Percentiles rank a stretch among this genome's conserved stretches.
Conservation (phyloP, 2,329 filamentous ascomycete species). For the Thielaviopsis punctulata region DNA sequence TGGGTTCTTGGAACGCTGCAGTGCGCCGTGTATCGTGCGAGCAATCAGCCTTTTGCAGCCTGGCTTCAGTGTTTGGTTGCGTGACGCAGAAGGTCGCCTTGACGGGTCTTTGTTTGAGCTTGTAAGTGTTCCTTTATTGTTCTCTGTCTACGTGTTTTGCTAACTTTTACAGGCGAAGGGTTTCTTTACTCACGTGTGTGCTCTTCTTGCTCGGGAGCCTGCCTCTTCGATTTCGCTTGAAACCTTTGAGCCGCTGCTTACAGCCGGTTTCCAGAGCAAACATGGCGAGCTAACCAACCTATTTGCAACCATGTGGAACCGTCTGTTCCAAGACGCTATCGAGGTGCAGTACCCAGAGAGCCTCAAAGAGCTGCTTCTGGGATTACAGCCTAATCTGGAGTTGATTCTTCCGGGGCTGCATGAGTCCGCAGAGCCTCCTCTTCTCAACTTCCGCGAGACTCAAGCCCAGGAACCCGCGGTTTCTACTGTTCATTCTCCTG, state of each 20-base stretch:
- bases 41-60: slow-evolving; percentile 43
- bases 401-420: slow-evolving; percentile 25
- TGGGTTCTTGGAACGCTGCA: slow-evolving; percentile 33
- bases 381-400: slow-evolving; percentile 36
- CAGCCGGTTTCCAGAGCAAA: slow-evolving; percentile 39
- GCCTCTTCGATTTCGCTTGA: slow-evolving; percentile 29
- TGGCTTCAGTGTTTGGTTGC: slow-evolving; percentile 46
- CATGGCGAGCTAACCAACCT: slow-evolving; percentile 36
- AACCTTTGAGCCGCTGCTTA: slow-evolving; percentile 36
- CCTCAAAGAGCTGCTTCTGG: slow-evolving; percentile 44
- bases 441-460: slow-evolving; percentile 14
- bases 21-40: slow-evolving; percentile 32
- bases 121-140: slow-evolving; percentile 23
- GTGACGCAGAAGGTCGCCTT: slow-evolving; percentile 27
- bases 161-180: slow-evolving; percentile 23
- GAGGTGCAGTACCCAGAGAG: slow-evolving; percentile 45
- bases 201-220: slow-evolving; percentile 20
- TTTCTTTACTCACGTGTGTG: slow-evolving; percentile 34
- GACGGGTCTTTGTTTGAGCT: slow-evolving; percentile 18
- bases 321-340: slow-evolving; percentile 43
- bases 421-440: slow-evolving; percentile 16
- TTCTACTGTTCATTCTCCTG: slow-evolving; percentile 8
- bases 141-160: slow-evolving; percentile 15
- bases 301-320: slow-evolving; percentile 47
- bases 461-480: slow-evolving; percentile 10